A percentile compares a stretch with the other conserved stretches of the same genome.
phyloP scores from a whole-genome alignment of 176 grass and related monocot species.

The Miscanthus lutarioriparius region DNA sequence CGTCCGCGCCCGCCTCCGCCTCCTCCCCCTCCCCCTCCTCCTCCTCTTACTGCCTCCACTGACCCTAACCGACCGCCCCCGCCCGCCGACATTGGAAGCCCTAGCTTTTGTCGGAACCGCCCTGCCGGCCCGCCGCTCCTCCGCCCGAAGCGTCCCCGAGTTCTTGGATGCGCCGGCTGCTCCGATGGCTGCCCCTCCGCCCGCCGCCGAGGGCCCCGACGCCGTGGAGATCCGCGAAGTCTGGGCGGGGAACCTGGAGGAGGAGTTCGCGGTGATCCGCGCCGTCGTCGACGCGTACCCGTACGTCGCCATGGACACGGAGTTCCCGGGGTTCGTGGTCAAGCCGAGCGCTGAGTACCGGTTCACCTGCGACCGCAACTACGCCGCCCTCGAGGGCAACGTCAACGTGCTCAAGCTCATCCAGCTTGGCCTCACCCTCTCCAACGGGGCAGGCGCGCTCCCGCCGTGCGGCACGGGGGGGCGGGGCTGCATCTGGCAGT shows the following conservation, averaged over 20 bases:
- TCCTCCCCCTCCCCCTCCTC: neutral
- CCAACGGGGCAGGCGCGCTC: slow-evolving; percentile 53
- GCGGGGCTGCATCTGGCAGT: slow-evolving; percentile 68
- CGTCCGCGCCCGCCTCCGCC: neutral
- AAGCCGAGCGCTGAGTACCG: slow-evolving; percentile 22
- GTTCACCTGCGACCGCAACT: slow-evolving; percentile 49
- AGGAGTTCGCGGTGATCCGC: slow-evolving; percentile 68
- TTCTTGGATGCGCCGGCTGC: slow-evolving; percentile 43
- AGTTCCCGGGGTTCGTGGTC: slow-evolving; percentile 73
- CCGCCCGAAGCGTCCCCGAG: neutral
- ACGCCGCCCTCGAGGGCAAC: slow-evolving; percentile 60
- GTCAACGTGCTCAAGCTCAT: slow-evolving; percentile 85
- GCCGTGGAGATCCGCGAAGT: slow-evolving; percentile 79
- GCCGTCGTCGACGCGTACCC: slow-evolving; percentile 52
- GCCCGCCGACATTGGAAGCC: slow-evolving; percentile 10
- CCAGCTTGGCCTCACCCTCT: slow-evolving; percentile 81
- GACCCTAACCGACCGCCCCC: neutral
- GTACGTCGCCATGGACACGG: slow-evolving; percentile 83
- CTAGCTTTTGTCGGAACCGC: slow-evolving; percentile 6
- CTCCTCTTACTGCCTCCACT: neutral
- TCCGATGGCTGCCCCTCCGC: slow-evolving; percentile 37
- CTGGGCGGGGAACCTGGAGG: slow-evolving; percentile 67
- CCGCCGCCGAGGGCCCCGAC: slow-evolving; percentile 6
- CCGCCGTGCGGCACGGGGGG: slow-evolving; percentile 40
- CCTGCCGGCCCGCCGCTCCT: neutral